Evolutionary conservation across 2,329 filamentous ascomycete genomes (phyloP).

Genomic region (Colletotrichum spinosum): DNA sequence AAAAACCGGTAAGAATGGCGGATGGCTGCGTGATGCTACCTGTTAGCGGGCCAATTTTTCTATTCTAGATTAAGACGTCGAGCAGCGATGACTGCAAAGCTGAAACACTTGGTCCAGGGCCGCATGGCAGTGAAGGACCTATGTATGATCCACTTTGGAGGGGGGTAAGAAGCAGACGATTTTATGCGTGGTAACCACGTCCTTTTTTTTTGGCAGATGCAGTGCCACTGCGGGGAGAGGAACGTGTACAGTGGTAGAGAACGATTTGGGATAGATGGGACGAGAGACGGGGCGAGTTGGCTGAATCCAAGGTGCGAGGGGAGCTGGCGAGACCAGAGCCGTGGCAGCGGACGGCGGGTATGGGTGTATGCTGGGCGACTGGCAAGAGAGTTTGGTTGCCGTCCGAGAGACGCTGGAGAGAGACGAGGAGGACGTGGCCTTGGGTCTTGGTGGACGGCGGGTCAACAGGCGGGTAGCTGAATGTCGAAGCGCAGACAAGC

Average conservation of each 20-base stretch:
- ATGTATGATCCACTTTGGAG: slow-evolving; percentile 35
- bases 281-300: slow-evolving; percentile 14
- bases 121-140: slow-evolving; percentile 37
- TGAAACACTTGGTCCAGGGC: slow-evolving; percentile 38
- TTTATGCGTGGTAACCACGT: slow-evolving; percentile 37
- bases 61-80: slow-evolving; percentile 19
- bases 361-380: too few relatives aligned
- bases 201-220: slow-evolving; percentile 10
- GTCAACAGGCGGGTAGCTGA: slow-evolving; percentile 21
- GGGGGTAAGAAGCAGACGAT: slow-evolving; percentile 25
- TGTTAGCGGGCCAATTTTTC: slow-evolving; percentile 26
- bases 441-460: slow-evolving; percentile 13
- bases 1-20: slow-evolving; percentile 23
- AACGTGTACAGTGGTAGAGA: neutral
- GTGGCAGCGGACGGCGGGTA: slow-evolving; percentile 4
- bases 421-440: slow-evolving; percentile 14
- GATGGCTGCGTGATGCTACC: slow-evolving; percentile 34
- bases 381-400: slow-evolving; percentile 16
- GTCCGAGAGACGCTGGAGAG: slow-evolving; percentile 18
- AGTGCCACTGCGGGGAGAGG: slow-evolving; percentile 20
- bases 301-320: slow-evolving; percentile 12
- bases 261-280: neutral
- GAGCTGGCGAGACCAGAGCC: slow-evolving; percentile 18
- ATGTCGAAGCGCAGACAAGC: slow-evolving; percentile 24
- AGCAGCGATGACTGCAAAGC: slow-evolving; percentile 29